A percentile compares a stretch with the other conserved stretches of the same genome.
Evolutionary conservation across 768 basidiomycete species (phyloP).

Genomic region (Boletus huronensis): DNA sequence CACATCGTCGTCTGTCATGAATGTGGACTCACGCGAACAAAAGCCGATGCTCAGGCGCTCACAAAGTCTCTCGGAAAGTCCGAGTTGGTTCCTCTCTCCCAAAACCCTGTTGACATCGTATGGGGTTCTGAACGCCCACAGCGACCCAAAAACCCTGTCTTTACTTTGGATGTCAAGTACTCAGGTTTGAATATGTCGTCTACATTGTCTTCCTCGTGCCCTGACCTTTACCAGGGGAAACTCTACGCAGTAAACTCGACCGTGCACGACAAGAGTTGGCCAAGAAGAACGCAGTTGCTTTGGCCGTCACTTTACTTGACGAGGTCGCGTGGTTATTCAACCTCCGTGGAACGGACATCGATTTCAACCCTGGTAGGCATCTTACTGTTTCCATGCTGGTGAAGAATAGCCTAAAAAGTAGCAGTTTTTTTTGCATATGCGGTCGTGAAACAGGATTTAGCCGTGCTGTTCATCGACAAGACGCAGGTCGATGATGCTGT

Average conservation of each 20-base stretch:
- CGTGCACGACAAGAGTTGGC: slow-evolving; percentile 61
- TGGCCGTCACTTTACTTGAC: slow-evolving; percentile 86
- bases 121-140: slow-evolving; percentile 69
- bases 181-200: slow-evolving; percentile 44
- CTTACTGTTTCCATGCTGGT: not conserved
- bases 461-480: slow-evolving; percentile 66
- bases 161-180: slow-evolving; percentile 70
- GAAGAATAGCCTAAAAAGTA: not conserved
- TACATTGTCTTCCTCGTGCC: not conserved
- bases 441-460: slow-evolving; percentile 56
- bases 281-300: slow-evolving; percentile 52
- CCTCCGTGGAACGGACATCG: slow-evolving; percentile 87
- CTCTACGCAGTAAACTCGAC: slow-evolving; percentile 62
- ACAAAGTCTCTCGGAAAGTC: slow-evolving; percentile 58
- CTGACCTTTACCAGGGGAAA: slow-evolving; percentile 44
- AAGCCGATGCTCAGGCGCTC: slow-evolving; percentile 66
- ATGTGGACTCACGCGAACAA: not conserved
- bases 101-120: slow-evolving; percentile 76
- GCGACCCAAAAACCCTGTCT: slow-evolving; percentile 63
- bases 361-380: slow-evolving; percentile 67
- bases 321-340: slow-evolving; percentile 96
- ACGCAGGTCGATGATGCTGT: slow-evolving; percentile 43
- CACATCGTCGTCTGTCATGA: slow-evolving; percentile 11
- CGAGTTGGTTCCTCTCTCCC: slow-evolving; percentile 56
- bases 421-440: slow-evolving; percentile 92